Conservation (phyloP, 805 yeast genomes). For the Ogataea minuta region DNA sequence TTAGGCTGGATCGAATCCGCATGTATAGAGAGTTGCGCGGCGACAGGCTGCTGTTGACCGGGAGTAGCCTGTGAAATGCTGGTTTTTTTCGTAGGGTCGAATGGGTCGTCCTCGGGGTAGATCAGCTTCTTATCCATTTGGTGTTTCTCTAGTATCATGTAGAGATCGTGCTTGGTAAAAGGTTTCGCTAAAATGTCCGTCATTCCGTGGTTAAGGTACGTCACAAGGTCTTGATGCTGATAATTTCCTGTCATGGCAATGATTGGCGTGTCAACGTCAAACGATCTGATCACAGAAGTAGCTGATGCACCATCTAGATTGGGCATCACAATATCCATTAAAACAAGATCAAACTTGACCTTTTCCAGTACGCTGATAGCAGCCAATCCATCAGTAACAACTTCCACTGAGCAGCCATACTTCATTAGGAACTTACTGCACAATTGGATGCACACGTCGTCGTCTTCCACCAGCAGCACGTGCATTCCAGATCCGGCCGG, state of each 20-base stretch:
- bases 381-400: constrained; percentile 87
- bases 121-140: constrained; percentile 43
- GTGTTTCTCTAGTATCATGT: constrained; percentile 73
- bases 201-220: constrained; percentile 84
- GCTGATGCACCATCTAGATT: constrained; percentile 88
- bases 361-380: constrained; percentile 78
- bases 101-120: constrained; percentile 25
- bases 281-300: constrained; percentile 80
- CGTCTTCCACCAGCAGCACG: constrained; percentile 78
- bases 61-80: constrained; percentile 1
- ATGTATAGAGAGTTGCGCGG: constrained; percentile 4
- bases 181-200: constrained; percentile 92
- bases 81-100: constrained; percentile 16
- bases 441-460: constrained; percentile 75
- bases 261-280: constrained; percentile 83
- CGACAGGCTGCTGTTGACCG: neutral
- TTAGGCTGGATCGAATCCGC: neutral
- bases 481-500: constrained; percentile 48
- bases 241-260: constrained; percentile 94
- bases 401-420: constrained; percentile 90
- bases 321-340: constrained; percentile 91
- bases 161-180: constrained; percentile 82
- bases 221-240: constrained; percentile 75
- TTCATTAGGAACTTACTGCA: constrained; percentile 80
- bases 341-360: constrained; percentile 68